These are phyloP conservation scores for Pythium plurisporium DNA, from an alignment of 352 stramenopile species.

Conservation along the genomic window DNA sequence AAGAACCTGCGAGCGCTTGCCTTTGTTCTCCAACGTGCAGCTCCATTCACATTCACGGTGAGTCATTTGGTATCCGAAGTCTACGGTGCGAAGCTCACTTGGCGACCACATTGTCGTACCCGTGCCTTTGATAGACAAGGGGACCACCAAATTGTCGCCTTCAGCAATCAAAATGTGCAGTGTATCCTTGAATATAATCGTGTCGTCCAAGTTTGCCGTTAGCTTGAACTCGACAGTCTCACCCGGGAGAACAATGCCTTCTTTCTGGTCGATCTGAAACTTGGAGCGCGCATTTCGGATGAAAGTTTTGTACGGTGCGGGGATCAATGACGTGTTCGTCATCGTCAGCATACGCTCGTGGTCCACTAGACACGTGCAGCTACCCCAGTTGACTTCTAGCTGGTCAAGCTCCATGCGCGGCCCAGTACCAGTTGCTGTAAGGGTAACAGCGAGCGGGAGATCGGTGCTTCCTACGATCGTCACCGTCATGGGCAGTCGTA, in stretches of 20 bases:
- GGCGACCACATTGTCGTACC: slow-evolving; percentile 93
- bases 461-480: slow-evolving; percentile 83
- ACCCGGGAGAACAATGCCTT: slow-evolving; percentile 79
- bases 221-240: slow-evolving; percentile 74
- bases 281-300: slow-evolving; percentile 90
- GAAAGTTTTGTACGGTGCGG: slow-evolving; percentile 90
- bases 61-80: slow-evolving; percentile 93
- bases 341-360: slow-evolving; percentile 68
- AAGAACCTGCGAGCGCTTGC: slow-evolving; percentile 87
- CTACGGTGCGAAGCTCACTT: slow-evolving; percentile 84
- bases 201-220: slow-evolving; percentile 92
- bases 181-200: slow-evolving; percentile 89
- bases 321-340: slow-evolving; percentile 89
- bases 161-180: slow-evolving; percentile 91
- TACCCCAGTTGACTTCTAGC: slow-evolving; percentile 86
- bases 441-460: slow-evolving; percentile 82
- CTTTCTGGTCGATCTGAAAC: slow-evolving; percentile 88
- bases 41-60: slow-evolving; percentile 84
- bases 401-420: slow-evolving; percentile 85
- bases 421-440: slow-evolving; percentile 81
- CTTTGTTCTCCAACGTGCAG: slow-evolving; percentile 95
- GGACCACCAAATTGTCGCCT: slow-evolving; percentile 87
- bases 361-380: slow-evolving; percentile 86
- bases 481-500: slow-evolving; percentile 88
- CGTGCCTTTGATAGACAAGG: slow-evolving; percentile 87